phyloP scores from a whole-genome alignment of 768 basidiomycete species.

The Suillus weaverae region DNA sequence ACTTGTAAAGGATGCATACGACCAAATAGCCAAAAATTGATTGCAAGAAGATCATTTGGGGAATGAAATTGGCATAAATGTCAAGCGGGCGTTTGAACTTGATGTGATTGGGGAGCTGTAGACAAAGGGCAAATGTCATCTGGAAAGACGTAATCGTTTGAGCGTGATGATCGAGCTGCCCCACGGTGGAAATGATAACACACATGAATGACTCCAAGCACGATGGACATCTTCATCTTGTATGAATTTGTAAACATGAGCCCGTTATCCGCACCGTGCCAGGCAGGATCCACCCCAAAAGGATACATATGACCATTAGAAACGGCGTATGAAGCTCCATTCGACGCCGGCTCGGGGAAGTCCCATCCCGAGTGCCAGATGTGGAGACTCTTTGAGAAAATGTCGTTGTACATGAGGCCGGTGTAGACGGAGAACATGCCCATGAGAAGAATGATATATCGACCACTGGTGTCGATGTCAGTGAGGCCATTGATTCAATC shows the following conservation, averaged over 20 bases:
- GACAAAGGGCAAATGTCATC: constrained; percentile 98
- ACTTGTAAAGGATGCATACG: constrained; percentile 94
- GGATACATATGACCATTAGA: constrained; percentile 77
- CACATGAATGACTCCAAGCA: constrained; percentile 95
- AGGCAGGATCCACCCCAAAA: constrained; percentile 91
- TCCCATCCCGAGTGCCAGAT: constrained; percentile 89
- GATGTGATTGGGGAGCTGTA: constrained; percentile 94
- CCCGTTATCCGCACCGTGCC: constrained; percentile 91
- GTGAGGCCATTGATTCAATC: constrained; percentile 11
- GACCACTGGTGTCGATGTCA: constrained; percentile 60
- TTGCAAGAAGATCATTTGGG: constrained; percentile 96
- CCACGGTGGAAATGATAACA: constrained; percentile 27
- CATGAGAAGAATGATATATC: constrained; percentile 98
- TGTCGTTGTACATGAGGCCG: constrained; percentile 97
- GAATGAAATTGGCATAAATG: constrained; percentile 94
- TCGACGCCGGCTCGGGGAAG: constrained; percentile 56
- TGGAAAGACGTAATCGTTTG: constrained; percentile 34
- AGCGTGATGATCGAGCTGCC: not conserved
- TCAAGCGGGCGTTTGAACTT: constrained; percentile 86
- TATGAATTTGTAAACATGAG: constrained; percentile 97
- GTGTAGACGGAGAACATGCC: constrained; percentile 97
- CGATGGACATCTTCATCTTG: constrained; percentile 99
- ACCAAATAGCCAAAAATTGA: constrained; percentile 98
- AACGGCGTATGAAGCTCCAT: constrained; percentile 47
- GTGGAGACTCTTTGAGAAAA: constrained; percentile 91